Conservation (phyloP, 139 green algal species). For the Chlamydomonas eustigma region DNA sequence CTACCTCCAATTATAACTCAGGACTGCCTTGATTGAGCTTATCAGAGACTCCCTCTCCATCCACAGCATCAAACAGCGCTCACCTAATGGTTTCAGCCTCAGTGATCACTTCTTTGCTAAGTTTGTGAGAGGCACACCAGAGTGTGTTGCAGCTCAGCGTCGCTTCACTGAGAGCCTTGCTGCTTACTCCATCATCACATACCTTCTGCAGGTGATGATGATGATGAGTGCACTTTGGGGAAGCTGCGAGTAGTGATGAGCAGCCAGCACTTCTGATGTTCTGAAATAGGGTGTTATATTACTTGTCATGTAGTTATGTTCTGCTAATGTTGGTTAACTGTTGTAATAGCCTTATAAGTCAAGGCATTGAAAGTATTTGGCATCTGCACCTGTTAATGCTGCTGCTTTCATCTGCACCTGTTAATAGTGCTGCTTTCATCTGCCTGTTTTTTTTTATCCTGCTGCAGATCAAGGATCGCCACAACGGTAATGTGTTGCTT, state of each 20-base stretch:
- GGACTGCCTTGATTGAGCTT: constrained; percentile 95
- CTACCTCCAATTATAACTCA: not conserved
- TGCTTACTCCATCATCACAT: constrained; percentile 85
- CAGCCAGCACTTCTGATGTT: no score
- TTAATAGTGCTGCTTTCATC: no score
- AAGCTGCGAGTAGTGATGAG: no score
- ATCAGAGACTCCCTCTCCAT: constrained; percentile 90
- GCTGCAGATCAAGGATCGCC: constrained; percentile 78
- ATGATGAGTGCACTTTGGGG: no score
- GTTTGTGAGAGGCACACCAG: constrained; percentile 49
- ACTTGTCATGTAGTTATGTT: no score
- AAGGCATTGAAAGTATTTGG: no score
- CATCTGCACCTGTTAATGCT: no score
- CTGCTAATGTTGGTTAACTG: no score
- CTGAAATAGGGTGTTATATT: no score
- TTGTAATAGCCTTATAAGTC: no score
- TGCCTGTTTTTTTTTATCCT: no score
- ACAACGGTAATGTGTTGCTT: constrained; percentile 97
- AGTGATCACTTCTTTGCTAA: constrained; percentile 79
- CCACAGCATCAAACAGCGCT: constrained; percentile 85
- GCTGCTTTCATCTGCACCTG: no score
- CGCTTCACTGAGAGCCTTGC: constrained; percentile 86
- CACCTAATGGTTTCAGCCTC: constrained; percentile 44
- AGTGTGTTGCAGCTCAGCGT: constrained; percentile 70
- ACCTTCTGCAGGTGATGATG: constrained; percentile 68